Conservation (phyloP, 1,139 yeast genomes). For the Pneumocystis canis region DNA sequence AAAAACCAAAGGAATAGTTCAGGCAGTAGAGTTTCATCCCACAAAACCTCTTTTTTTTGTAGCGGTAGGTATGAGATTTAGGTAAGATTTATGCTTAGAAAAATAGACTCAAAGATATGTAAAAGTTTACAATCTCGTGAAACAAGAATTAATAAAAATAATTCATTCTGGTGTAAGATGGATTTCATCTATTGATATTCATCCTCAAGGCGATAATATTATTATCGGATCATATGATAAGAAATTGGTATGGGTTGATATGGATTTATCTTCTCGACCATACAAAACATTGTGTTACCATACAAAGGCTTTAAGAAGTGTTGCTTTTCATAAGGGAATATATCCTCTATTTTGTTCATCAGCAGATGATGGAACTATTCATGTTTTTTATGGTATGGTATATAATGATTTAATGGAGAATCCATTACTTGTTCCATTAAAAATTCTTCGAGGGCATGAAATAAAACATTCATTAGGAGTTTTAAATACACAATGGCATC, state of each 20-base stretch:
- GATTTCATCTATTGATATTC: slow-evolving; percentile 82
- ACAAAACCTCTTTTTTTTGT: slow-evolving; percentile 87
- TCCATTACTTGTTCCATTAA: slow-evolving; percentile 89
- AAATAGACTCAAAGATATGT: slow-evolving; percentile 63
- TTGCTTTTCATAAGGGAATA: slow-evolving; percentile 63
- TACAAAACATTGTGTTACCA: slow-evolving; percentile 92
- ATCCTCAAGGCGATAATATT: slow-evolving; percentile 83
- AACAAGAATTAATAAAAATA: slow-evolving; percentile 69
- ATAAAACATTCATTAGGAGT: slow-evolving; percentile 71
- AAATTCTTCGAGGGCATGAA: slow-evolving; percentile 87
- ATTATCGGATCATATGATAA: slow-evolving; percentile 88
- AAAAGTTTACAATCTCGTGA: slow-evolving; percentile 77
- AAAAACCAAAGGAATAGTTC: slow-evolving; percentile 82
- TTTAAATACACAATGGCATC: slow-evolving; percentile 88
- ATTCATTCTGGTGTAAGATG: slow-evolving; percentile 91
- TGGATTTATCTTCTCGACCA: slow-evolving; percentile 78
- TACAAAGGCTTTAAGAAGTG: slow-evolving; percentile 82
- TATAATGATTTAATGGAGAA: slow-evolving; percentile 92
- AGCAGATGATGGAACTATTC: slow-evolving; percentile 88
- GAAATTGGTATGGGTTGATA: slow-evolving; percentile 93
- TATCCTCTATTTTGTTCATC: slow-evolving; percentile 89
- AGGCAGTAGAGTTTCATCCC: slow-evolving; percentile 96
- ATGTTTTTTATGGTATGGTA: slow-evolving; percentile 92
- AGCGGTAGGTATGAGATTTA: slow-evolving; percentile 27
- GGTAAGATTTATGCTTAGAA: neutral